Evolutionary conservation across 371 early-diverging fungal genomes (phyloP).

Genomic region (Zychaea mexicana): DNA sequence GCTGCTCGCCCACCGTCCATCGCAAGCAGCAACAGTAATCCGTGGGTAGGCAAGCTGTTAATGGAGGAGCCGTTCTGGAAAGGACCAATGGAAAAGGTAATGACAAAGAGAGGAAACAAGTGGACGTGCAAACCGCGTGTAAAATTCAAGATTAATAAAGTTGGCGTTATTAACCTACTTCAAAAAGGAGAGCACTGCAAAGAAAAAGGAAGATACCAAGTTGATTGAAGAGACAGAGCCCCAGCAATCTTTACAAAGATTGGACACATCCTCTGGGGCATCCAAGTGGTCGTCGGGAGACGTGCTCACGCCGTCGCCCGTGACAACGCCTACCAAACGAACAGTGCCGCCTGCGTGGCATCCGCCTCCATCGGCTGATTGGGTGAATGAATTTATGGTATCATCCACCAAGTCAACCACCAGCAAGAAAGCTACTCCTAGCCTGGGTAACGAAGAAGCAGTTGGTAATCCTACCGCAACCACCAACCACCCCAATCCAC

Average conservation of each 20-base stretch:
- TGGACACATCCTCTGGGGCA: neutral
- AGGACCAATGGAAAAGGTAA: neutral
- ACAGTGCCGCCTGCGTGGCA: neutral
- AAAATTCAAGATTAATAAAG: neutral
- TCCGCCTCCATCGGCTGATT: neutral
- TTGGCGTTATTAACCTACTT: no score
- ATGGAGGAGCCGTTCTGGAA: slow-evolving; percentile 23
- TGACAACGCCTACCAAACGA: neutral
- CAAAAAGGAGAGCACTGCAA: neutral
- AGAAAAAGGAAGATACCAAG: neutral
- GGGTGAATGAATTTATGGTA: neutral
- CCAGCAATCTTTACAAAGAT: neutral
- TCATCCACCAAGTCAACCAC: neutral
- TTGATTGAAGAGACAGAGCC: slow-evolving; percentile 1
- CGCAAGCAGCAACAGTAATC: neutral
- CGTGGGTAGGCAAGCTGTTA: slow-evolving; percentile 11
- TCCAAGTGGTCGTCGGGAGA: neutral
- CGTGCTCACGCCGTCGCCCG: neutral
- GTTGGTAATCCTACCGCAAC: no score
- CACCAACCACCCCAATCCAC: no score
- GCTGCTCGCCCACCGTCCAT: neutral
- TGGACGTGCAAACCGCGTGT: neutral
- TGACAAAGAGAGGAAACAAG: neutral
- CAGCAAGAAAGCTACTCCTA: neutral
- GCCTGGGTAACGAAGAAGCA: no score